Evolutionary conservation across 1,284 basidiomycete genomes (phyloP).

Genomic region (Cryptococcus sp.): DNA sequence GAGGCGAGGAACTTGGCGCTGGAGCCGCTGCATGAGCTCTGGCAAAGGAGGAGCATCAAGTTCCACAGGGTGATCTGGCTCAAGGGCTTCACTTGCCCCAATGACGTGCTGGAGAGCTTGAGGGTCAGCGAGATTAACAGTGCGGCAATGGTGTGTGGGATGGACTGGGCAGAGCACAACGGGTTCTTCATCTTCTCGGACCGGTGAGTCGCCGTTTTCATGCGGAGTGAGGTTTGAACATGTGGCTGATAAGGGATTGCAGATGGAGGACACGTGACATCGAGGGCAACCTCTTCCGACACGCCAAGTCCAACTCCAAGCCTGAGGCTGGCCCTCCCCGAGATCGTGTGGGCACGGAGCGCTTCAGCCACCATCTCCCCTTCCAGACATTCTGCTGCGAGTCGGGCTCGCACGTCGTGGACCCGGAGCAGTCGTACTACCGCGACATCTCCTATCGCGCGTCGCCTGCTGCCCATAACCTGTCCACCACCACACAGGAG

Average conservation of each 20-base stretch:
- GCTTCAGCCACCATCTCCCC: slow-evolving; percentile 84
- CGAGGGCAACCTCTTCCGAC: slow-evolving; percentile 90
- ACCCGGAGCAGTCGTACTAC: slow-evolving; percentile 90
- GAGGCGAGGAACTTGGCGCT: slow-evolving; percentile 84
- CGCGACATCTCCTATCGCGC: slow-evolving; percentile 76
- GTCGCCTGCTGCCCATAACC: slow-evolving; percentile 72
- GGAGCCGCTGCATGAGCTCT: slow-evolving; percentile 82
- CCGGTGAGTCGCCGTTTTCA: slow-evolving; percentile 56
- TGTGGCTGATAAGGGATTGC: not conserved
- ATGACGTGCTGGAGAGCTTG: slow-evolving; percentile 89
- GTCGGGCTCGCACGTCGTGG: slow-evolving; percentile 89
- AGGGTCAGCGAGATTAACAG: slow-evolving; percentile 82
- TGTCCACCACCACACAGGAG: slow-evolving; percentile 61
- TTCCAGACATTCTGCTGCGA: slow-evolving; percentile 98
- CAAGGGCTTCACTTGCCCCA: slow-evolving; percentile 95
- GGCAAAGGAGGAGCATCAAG: slow-evolving; percentile 67
- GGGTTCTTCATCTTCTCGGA: slow-evolving; percentile 96
- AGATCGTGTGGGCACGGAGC: slow-evolving; percentile 69
- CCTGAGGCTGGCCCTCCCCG: slow-evolving; percentile 86
- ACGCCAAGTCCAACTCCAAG: slow-evolving; percentile 85
- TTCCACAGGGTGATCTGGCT: slow-evolving; percentile 91
- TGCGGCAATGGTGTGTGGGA: slow-evolving; percentile 93
- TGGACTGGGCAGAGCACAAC: slow-evolving; percentile 97
- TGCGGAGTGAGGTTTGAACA: not conserved
- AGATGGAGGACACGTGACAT: slow-evolving; percentile 95